Evolutionary conservation across 805 yeast genomes (phyloP).

Genomic region (Nakazawaea pomicola): DNA sequence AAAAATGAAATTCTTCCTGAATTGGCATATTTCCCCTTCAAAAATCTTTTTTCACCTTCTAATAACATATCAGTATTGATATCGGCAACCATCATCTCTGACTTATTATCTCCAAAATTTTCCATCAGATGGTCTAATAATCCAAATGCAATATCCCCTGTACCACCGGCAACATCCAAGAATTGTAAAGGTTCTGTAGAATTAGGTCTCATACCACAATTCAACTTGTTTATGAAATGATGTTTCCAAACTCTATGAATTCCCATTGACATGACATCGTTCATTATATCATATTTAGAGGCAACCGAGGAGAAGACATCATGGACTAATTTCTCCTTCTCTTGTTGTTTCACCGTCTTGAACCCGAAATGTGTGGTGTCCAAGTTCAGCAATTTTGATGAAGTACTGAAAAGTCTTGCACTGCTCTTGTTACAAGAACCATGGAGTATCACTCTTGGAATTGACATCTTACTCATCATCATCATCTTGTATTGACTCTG

Average conservation of each 20-base stretch:
- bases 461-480: no score
- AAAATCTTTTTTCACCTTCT: slow-evolving; percentile 82
- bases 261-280: slow-evolving; percentile 96
- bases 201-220: slow-evolving; percentile 92
- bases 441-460: no score
- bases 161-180: slow-evolving; percentile 97
- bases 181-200: slow-evolving; percentile 70
- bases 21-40: slow-evolving; percentile 54
- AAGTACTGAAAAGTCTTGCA: neutral
- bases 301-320: slow-evolving; percentile 95
- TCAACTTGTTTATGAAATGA: slow-evolving; percentile 81
- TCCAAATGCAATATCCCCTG: slow-evolving; percentile 97
- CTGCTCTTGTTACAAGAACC: neutral
- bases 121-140: slow-evolving; percentile 84
- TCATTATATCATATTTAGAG: slow-evolving; percentile 90
- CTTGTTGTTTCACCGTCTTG: slow-evolving; percentile 69
- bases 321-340: slow-evolving; percentile 79
- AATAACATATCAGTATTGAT: slow-evolving; percentile 93
- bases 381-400: neutral
- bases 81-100: slow-evolving; percentile 88
- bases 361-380: slow-evolving; percentile 92
- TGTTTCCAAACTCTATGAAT: slow-evolving; percentile 93
- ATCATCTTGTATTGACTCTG: no score
- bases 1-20: slow-evolving; percentile 72
- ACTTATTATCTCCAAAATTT: slow-evolving; percentile 66